Evolutionary conservation across 2,329 filamentous ascomycete species (phyloP).

Genomic region (Pseudomassariella vexata): DNA sequence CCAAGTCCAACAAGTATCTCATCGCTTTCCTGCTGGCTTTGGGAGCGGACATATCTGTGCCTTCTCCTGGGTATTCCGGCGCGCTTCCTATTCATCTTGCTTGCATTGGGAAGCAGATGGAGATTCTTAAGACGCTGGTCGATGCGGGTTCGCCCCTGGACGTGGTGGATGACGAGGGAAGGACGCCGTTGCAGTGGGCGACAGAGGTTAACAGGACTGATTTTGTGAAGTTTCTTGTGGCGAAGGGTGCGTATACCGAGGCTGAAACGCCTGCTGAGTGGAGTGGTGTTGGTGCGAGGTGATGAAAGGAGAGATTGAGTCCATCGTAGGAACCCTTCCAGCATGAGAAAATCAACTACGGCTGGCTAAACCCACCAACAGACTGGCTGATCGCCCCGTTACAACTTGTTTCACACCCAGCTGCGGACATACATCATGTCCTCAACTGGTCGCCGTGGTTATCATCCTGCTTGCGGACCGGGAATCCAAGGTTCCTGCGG

Average conservation of each 20-base stretch:
- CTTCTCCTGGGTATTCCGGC: conserved; percentile 14
- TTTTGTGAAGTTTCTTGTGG: conserved; percentile 12
- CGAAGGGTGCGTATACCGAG: conserved; percentile 10
- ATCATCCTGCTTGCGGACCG: too few relatives aligned
- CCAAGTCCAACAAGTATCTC: conserved; percentile 13
- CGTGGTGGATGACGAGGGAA: conserved; percentile 11
- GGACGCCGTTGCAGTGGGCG: conserved; percentile 16
- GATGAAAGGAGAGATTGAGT: too few relatives aligned
- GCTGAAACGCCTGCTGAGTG: too few relatives aligned
- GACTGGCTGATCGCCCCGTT: too few relatives aligned
- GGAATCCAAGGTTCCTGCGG: too few relatives aligned
- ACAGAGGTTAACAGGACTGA: conserved; percentile 14
- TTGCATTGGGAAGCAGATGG: conserved; percentile 15
- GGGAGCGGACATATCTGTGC: conserved; percentile 11
- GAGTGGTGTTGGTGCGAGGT: too few relatives aligned
- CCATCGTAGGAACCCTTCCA: too few relatives aligned
- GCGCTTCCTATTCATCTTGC: conserved; percentile 16
- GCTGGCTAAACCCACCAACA: too few relatives aligned
- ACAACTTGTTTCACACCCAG: too few relatives aligned
- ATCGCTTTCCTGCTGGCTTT: conserved; percentile 11
- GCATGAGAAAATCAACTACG: too few relatives aligned
- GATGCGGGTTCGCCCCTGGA: conserved; percentile 13
- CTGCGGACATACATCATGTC: too few relatives aligned
- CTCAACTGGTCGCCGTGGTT: too few relatives aligned
- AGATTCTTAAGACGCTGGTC: conserved; percentile 10